Conservation (phyloP, 257 asterid genomes). For the Lycium ferocissimum region DNA sequence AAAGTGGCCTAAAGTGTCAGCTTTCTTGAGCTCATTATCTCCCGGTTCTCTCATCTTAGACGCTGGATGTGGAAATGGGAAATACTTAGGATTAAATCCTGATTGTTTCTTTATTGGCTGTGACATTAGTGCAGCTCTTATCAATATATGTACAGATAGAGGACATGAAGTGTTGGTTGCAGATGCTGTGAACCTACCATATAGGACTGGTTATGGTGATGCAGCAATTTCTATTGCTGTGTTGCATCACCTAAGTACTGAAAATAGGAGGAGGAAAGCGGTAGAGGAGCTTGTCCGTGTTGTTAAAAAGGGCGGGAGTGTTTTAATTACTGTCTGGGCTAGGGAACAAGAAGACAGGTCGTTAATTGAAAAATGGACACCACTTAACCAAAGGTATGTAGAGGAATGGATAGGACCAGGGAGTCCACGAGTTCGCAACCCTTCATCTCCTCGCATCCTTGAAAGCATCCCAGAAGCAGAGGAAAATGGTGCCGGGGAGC, state of each 20-base stretch:
- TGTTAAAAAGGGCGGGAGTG: constrained; percentile 78
- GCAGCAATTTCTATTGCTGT: constrained; percentile 98
- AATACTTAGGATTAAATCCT: constrained; percentile 81
- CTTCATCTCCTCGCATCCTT: constrained; percentile 56
- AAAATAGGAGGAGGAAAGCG: constrained; percentile 81
- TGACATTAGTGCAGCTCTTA: constrained; percentile 84
- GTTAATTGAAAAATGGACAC: constrained; percentile 89
- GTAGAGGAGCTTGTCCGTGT: constrained; percentile 85
- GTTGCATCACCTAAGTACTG: constrained; percentile 93
- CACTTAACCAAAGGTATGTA: constrained; percentile 71
- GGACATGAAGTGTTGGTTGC: constrained; percentile 93
- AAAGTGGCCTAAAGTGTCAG: constrained; percentile 97
- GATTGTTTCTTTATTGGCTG: constrained; percentile 78
- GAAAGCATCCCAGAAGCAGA: constrained; percentile 83
- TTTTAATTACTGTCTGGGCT: constrained; percentile 97
- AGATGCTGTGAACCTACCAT: constrained; percentile 93
- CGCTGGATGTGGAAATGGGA: constrained; percentile 98
- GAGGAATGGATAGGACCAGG: constrained; percentile 95
- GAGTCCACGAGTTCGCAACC: constrained; percentile 67
- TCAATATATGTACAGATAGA: constrained; percentile 76
- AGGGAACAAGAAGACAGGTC: constrained; percentile 88
- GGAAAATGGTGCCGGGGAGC: constrained; percentile 52
- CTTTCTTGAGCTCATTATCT: constrained; percentile 72
- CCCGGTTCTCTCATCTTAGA: constrained; percentile 82
- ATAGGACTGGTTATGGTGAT: constrained; percentile 82